Base-by-base conservation (phyloP, 2,329 filamentous ascomycete species). In the Alternaria viburni region DNA sequence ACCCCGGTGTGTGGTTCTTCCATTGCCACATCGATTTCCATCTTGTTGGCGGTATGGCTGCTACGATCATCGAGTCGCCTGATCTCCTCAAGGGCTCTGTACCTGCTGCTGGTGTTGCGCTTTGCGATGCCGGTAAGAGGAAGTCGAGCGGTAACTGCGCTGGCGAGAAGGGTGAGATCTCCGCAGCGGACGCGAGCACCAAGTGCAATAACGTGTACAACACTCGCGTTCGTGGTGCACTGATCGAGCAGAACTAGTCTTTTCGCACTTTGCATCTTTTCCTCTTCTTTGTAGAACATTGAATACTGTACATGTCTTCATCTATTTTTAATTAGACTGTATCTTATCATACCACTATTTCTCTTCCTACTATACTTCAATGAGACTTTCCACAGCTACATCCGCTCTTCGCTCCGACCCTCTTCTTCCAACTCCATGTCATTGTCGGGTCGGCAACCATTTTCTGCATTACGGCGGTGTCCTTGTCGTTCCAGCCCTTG, bases 1-100 rank as follows among this genome's bases (percentile, higher is more conserved):
- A 87, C 71, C 85, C 86, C 0, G 86, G 86, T 9, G 73, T 74
- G 3, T 80, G 77, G 77, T 63, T 63, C 15, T 63, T 77, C 54
- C 76, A 79, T 51, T 78, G 76, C 59, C 76, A 78, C 52, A 76
- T 78, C 52, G 77, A 77, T 41, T 62, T 75, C 26, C 76, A 79
- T 36, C 60, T 76, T 3, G 62, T 72, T 5, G 76, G 70, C 3
- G 76, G 77, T 25, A 77, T 79, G 77, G 61, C 57, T 13, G 61
- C 61, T 9, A 63, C 61, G 0, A 60, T 79, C 11, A 67, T 79
- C 32, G 77, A 79, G 58, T 68, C 74, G 11, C 76, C 77, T 0
- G 54, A 71, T 23, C 69, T 72, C 19, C 36, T 64, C 7, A 49
- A 59, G 45, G 65, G 70, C n/a, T 61, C 55, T 0, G 52, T 74